phyloP scores from a whole-genome alignment of 2,329 filamentous ascomycete genomes.

The Aureobasidium sp. region DNA sequence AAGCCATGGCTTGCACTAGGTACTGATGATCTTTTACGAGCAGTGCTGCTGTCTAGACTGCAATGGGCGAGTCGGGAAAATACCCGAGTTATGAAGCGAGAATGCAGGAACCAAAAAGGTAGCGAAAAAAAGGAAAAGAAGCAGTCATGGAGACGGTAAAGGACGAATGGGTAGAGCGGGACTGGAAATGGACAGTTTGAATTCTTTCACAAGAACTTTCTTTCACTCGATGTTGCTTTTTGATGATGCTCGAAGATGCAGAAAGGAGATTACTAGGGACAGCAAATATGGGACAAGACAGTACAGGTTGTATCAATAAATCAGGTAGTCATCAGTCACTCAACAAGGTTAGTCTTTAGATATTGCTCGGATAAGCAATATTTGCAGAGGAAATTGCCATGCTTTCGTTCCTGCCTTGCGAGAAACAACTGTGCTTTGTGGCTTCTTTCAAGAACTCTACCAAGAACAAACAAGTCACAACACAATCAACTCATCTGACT shows the following conservation, averaged over 20 bases:
- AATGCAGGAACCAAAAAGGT: too few species aligned
- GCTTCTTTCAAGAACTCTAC: too few species aligned
- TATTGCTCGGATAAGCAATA: background rate
- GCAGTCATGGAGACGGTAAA: background rate
- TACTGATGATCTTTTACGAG: background rate
- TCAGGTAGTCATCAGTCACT: background rate
- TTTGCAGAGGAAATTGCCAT: too few species aligned
- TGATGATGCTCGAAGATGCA: background rate
- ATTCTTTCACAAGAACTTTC: background rate
- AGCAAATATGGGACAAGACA: background rate
- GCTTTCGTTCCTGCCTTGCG: too few species aligned
- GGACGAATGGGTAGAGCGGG: background rate
- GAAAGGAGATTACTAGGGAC: background rate
- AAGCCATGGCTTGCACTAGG: background rate
- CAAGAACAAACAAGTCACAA: too few species aligned
- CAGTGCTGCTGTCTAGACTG: background rate
- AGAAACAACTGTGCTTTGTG: too few species aligned
- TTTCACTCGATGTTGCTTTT: background rate
- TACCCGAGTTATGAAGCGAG: too few species aligned
- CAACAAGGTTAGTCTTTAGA: background rate
- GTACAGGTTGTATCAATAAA: background rate
- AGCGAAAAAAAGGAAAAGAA: background rate
- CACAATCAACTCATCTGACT: too few species aligned
- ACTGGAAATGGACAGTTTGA: background rate
- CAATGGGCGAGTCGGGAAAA: background rate